Percentiles rank a stretch among this genome's conserved stretches.
phyloP scores from a whole-genome alignment of 257 asterid species.

The Lithospermum erythrorhizon region DNA sequence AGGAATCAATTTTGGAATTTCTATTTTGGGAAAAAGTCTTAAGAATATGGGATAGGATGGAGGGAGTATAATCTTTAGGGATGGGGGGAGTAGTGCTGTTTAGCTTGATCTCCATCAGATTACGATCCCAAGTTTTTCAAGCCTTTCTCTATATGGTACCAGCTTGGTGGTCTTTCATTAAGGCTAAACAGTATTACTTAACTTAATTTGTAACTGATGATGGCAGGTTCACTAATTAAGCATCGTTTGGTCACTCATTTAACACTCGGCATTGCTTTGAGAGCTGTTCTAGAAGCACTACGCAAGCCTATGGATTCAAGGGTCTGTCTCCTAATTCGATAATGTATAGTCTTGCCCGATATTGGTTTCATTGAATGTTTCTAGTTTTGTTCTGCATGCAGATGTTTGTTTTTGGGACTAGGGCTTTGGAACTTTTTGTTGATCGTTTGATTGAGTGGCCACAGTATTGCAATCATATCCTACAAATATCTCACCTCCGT shows the following conservation, averaged over 20 bases:
- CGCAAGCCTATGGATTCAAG: constrained; percentile 90
- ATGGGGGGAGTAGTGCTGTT: background rate
- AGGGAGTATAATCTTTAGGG: too few relatives aligned
- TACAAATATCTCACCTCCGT: constrained; percentile 93
- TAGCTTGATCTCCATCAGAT: background rate
- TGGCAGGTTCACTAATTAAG: constrained; percentile 82
- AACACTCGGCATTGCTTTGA: constrained; percentile 87
- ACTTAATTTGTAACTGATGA: background rate
- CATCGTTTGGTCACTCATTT: constrained; percentile 88
- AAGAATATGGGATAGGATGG: too few relatives aligned
- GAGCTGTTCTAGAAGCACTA: constrained; percentile 88
- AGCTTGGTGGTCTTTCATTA: background rate
- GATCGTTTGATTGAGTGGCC: constrained; percentile 99
- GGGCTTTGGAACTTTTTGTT: constrained; percentile 84
- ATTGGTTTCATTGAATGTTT: constrained; percentile 10
- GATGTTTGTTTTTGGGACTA: constrained; percentile 93
- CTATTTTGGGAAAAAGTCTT: too few relatives aligned
- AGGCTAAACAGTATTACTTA: background rate
- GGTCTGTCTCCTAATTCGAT: constrained; percentile 27
- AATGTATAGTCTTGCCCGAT: background rate
- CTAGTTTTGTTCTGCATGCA: constrained; percentile 26
- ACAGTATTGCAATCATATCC: constrained; percentile 86
- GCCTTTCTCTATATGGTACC: background rate
- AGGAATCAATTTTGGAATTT: too few relatives aligned
- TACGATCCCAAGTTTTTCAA: too few relatives aligned